Evolutionary conservation across 2,329 filamentous ascomycete genomes (phyloP).

Genomic region (Botrytis sinoallii): DNA sequence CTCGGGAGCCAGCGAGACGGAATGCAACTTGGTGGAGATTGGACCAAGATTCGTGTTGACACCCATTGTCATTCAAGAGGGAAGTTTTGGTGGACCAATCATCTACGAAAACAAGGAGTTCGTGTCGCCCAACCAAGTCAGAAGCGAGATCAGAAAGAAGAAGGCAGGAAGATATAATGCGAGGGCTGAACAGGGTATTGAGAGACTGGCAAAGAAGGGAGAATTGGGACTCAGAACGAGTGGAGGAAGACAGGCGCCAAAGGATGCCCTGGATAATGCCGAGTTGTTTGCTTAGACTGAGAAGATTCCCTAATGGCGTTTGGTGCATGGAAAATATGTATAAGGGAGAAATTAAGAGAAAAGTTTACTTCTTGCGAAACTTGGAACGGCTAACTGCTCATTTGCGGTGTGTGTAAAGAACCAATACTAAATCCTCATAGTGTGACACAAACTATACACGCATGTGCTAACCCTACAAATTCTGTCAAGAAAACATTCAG

Average conservation of each 20-base stretch:
- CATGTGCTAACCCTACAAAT: background rate
- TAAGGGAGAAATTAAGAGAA: background rate
- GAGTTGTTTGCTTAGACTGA: slow-evolving; percentile 65
- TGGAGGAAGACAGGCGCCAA: slow-evolving; percentile 59
- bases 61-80: slow-evolving; percentile 92
- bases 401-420: background rate
- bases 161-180: slow-evolving; percentile 77
- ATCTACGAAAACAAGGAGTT: slow-evolving; percentile 99
- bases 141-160: slow-evolving; percentile 71
- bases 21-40: slow-evolving; percentile 85
- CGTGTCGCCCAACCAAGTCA: slow-evolving; percentile 90
- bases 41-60: slow-evolving; percentile 90
- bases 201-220: slow-evolving; percentile 70
- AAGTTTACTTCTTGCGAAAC: background rate
- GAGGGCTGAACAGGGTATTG: slow-evolving; percentile 69
- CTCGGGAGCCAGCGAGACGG: slow-evolving; percentile 56
- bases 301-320: slow-evolving; percentile 18
- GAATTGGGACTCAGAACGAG: slow-evolving; percentile 71
- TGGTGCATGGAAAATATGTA: slow-evolving; percentile 19
- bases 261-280: slow-evolving; percentile 71
- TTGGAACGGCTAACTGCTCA: background rate
- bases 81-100: slow-evolving; percentile 90
- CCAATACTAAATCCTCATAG: background rate
- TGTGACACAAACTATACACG: background rate
- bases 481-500: background rate